These are phyloP conservation scores for Teratosphaeria gauchensis DNA, from an alignment of 2,329 filamentous ascomycete species.

Conservation along the genomic window DNA sequence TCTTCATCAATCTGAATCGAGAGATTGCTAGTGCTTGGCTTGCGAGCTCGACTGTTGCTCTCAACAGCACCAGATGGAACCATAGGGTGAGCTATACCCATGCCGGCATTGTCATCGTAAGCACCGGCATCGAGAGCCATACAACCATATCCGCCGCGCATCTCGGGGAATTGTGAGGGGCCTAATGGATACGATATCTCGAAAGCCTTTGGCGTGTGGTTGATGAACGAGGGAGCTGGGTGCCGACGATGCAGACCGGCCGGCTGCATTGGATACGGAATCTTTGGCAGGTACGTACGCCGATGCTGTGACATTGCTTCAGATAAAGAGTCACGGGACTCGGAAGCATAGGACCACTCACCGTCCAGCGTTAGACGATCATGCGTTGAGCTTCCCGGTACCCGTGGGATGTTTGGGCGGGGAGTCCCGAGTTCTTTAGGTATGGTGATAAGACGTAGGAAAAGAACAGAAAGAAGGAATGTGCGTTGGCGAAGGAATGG, in stretches of 20 bases:
- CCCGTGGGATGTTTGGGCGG: slow-evolving; percentile 2
- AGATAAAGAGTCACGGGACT: slow-evolving; percentile 9
- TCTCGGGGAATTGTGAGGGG: slow-evolving; percentile 22
- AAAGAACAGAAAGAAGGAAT: slow-evolving; percentile 2
- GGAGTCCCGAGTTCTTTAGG: not conserved
- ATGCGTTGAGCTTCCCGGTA: slow-evolving; percentile 1
- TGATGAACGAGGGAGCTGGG: slow-evolving; percentile 20
- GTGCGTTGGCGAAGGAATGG: slow-evolving; percentile 3
- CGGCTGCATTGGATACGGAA: slow-evolving; percentile 26
- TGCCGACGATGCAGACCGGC: slow-evolving; percentile 21
- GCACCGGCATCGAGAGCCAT: slow-evolving; percentile 12
- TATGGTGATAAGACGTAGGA: not conserved
- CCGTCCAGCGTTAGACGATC: slow-evolving; percentile 1
- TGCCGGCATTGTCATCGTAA: slow-evolving; percentile 15
- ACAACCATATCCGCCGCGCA: slow-evolving; percentile 13
- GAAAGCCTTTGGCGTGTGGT: slow-evolving; percentile 25
- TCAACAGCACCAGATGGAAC: slow-evolving; percentile 3
- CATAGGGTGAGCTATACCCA: slow-evolving; percentile 20
- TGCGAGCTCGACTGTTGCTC: slow-evolving; percentile 12
- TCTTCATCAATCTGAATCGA: slow-evolving; percentile 20
- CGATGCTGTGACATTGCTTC: slow-evolving; percentile 13
- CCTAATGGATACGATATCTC: slow-evolving; percentile 16
- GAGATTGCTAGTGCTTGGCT: slow-evolving; percentile 17
- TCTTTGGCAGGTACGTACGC: slow-evolving; percentile 9
- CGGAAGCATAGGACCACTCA: not conserved